Evolutionary conservation across 2,329 filamentous ascomycete species (phyloP).

Genomic region (Calycina marina): DNA sequence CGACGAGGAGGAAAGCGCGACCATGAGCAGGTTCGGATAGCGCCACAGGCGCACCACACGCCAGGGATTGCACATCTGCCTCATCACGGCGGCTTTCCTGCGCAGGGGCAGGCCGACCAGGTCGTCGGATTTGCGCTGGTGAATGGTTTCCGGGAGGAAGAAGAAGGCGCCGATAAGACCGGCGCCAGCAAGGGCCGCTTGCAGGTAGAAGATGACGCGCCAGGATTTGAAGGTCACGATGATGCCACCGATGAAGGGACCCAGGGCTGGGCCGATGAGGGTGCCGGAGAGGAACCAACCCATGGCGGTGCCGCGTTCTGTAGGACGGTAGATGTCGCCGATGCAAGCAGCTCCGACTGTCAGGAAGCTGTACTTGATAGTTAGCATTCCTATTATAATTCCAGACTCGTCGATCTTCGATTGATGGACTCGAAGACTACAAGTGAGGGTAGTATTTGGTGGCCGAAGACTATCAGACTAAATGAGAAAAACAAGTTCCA

Average conservation of each 20-base stretch:
- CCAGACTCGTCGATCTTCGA: no score
- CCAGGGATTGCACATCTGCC: slow-evolving; percentile 51
- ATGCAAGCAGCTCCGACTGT: slow-evolving; percentile 58
- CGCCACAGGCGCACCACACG: slow-evolving; percentile 47
- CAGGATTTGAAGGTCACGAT: slow-evolving; percentile 62
- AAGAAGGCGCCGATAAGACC: slow-evolving; percentile 46
- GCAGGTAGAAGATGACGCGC: slow-evolving; percentile 66
- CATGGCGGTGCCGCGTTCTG: slow-evolving; percentile 56
- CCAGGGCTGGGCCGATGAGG: slow-evolving; percentile 55
- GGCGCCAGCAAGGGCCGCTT: slow-evolving; percentile 49
- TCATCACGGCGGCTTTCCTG: slow-evolving; percentile 38
- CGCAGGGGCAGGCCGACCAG: slow-evolving; percentile 36
- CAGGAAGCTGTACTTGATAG: no score
- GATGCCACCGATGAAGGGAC: slow-evolving; percentile 58
- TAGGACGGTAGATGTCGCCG: slow-evolving; percentile 50
- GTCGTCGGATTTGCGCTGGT: slow-evolving; percentile 46
- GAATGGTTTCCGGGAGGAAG: slow-evolving; percentile 59
- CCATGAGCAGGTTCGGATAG: slow-evolving; percentile 54
- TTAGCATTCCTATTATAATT: no score
- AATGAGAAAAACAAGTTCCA: no score
- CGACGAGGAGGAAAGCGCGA: slow-evolving; percentile 42
- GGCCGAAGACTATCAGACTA: no score
- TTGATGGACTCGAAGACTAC: no score
- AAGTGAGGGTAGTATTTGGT: no score
- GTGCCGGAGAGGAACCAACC: slow-evolving; percentile 62